Conservation (phyloP, 805 yeast species). For the Wickerhamomyces xylosicus region DNA sequence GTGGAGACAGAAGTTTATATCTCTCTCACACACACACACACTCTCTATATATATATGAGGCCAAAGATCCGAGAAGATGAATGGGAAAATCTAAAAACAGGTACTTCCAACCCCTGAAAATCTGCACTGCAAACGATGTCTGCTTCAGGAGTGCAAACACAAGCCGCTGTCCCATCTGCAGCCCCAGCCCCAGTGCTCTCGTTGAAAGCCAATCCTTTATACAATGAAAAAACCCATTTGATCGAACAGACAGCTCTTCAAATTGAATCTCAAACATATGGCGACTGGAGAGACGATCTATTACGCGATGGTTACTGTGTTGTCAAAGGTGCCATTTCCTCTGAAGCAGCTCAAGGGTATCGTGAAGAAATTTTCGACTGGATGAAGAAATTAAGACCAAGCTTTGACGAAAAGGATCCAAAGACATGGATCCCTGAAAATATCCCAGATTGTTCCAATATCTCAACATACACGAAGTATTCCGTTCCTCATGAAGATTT, state of each 20-base stretch:
- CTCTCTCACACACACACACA: no score
- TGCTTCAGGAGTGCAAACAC: no score
- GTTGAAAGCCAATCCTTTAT: slow-evolving; percentile 6
- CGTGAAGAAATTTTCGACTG: slow-evolving; percentile 16
- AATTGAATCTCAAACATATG: slow-evolving; percentile 6
- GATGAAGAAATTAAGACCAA: slow-evolving; percentile 14
- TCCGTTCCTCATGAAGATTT: slow-evolving; percentile 22
- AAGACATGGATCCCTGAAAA: slow-evolving; percentile 21
- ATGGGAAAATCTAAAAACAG: no score
- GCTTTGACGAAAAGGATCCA: slow-evolving; percentile 17
- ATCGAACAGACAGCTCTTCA: slow-evolving; percentile 6
- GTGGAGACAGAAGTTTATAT: no score
- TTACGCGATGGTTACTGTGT: slow-evolving; percentile 21
- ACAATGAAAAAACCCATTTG: slow-evolving; percentile 9
- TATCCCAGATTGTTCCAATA: slow-evolving; percentile 17
- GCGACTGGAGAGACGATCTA: slow-evolving; percentile 23
- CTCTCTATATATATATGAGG: no score
- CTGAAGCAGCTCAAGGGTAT: slow-evolving; percentile 17
- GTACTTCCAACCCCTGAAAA: no score
- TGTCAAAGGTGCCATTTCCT: slow-evolving; percentile 21
- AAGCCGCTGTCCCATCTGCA: no score
- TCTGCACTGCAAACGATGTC: no score
- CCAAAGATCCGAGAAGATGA: no score
- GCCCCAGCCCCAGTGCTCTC: neutral
- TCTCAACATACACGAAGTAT: slow-evolving; percentile 13